These are phyloP conservation scores for Trichoderma koningii DNA, from an alignment of 2,329 filamentous ascomycete species.

Conservation along the genomic window DNA sequence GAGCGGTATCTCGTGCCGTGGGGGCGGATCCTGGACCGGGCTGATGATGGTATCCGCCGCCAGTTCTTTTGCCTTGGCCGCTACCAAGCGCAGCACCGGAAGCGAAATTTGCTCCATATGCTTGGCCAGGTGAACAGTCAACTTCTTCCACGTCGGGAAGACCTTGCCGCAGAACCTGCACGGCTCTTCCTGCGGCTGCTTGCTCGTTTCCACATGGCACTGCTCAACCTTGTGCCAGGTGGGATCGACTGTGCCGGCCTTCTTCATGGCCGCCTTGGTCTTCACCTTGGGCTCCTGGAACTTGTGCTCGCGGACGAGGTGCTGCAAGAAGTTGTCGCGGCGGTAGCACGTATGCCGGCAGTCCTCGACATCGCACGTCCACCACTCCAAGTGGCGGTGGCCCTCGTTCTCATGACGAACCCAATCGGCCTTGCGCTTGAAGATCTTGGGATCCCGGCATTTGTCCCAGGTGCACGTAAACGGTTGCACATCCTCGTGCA, in stretches of 20 bases:
- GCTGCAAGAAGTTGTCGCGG: constrained; percentile 90
- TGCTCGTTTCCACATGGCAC: constrained; percentile 71
- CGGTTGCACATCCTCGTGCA: constrained; percentile 89
- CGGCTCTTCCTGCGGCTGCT: constrained; percentile 70
- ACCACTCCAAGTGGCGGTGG: constrained; percentile 88
- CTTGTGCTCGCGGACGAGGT: constrained; percentile 89
- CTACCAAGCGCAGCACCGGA: constrained; percentile 68
- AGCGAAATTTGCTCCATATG: constrained; percentile 93
- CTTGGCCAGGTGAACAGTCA: constrained; percentile 89
- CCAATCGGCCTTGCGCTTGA: constrained; percentile 96
- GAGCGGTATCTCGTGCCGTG: constrained; percentile 40
- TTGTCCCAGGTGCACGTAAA: constrained; percentile 89
- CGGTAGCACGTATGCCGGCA: constrained; percentile 82
- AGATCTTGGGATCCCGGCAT: constrained; percentile 83
- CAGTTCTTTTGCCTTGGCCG: constrained; percentile 49
- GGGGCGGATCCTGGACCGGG: constrained; percentile 61
- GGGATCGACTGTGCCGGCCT: constrained; percentile 58
- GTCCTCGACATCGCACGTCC: constrained; percentile 79
- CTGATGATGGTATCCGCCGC: constrained; percentile 67
- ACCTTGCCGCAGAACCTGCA: constrained; percentile 85
- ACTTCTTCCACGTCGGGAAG: constrained; percentile 85
- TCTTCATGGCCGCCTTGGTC: constrained; percentile 68
- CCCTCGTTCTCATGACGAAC: constrained; percentile 91
- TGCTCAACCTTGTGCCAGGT: constrained; percentile 77
- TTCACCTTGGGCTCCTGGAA: constrained; percentile 79